Conservation (phyloP, 176 grass and related monocot genomes). For the Eremochloa ophiuroides region DNA sequence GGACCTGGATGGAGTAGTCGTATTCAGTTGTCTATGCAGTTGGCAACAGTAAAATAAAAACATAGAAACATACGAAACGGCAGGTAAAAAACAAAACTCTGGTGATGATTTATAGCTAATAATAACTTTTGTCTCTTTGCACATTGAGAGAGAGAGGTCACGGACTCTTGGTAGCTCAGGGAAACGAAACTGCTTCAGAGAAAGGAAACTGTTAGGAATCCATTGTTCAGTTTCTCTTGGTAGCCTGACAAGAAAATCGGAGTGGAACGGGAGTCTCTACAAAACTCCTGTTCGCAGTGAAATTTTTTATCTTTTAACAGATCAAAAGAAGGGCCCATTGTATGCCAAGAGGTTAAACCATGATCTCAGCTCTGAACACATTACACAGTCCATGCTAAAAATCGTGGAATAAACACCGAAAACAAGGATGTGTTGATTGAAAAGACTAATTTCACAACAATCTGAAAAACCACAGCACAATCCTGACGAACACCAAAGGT, state of each 20-base stretch:
- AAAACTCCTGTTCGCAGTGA: not conserved
- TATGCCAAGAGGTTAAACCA: conserved; percentile 1
- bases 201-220: not conserved
- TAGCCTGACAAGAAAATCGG: not conserved
- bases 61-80: conserved; percentile 6
- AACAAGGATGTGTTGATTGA: not conserved
- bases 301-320: not conserved
- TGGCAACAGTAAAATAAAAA: not conserved
- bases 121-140: conserved; percentile 30
- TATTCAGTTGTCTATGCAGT: not conserved
- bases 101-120: conserved; percentile 20
- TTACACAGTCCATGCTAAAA: not conserved
- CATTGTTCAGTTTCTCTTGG: conserved; percentile 4
- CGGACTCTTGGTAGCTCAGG: not conserved
- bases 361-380: not conserved
- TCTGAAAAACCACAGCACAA: not conserved
- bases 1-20: not conserved
- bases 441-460: not conserved
- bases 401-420: not conserved
- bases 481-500: not conserved
- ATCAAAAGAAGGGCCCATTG: not conserved
- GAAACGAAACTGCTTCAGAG: not conserved
- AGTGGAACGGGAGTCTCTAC: not conserved
- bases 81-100: conserved; percentile 13
- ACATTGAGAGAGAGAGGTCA: not conserved